Evolutionary conservation across 805 yeast genomes (phyloP).

Genomic region (Torulaspora maleeae): DNA sequence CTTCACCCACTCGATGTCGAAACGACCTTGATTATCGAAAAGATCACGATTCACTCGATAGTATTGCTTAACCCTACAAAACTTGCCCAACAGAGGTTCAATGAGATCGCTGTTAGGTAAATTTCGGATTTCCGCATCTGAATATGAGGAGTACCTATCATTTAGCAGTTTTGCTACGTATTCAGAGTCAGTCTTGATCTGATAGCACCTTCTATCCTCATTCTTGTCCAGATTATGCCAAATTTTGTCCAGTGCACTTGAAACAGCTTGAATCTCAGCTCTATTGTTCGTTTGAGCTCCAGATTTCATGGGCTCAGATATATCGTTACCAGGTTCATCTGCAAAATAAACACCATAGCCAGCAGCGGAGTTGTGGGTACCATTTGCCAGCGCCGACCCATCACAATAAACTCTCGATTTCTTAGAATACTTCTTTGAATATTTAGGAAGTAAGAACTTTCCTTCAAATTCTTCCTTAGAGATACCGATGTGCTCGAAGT

Average conservation of each 20-base stretch:
- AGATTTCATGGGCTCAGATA: constrained; percentile 47
- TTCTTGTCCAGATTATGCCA: constrained; percentile 25
- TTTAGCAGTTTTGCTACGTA: constrained; percentile 56
- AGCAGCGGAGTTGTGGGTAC: constrained; percentile 34
- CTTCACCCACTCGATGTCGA: constrained; percentile 55
- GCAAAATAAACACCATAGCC: constrained; percentile 82
- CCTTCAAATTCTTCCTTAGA: constrained; percentile 13
- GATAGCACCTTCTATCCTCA: constrained; percentile 29
- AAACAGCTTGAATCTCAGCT: constrained; percentile 71
- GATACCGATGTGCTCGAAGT: constrained; percentile 22
- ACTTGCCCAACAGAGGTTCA: constrained; percentile 42
- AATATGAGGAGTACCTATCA: constrained; percentile 49
- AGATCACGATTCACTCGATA: constrained; percentile 30
- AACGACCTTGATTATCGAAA: constrained; percentile 34
- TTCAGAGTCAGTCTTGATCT: constrained; percentile 65
- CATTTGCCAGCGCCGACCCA: constrained; percentile 69
- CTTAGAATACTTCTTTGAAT: constrained; percentile 3
- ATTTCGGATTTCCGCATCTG: constrained; percentile 41
- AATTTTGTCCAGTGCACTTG: constrained; percentile 48
- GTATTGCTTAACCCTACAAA: constrained; percentile 35
- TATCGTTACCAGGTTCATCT: constrained; percentile 44
- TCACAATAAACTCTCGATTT: constrained; percentile 55
- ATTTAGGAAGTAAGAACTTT: constrained; percentile 6
- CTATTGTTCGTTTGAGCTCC: constrained; percentile 66
- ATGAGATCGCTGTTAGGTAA: constrained; percentile 31